Percentiles rank a stretch among this genome's conserved stretches.
Evolutionary conservation across 495 filamentous ascomycete genomes (phyloP).

Genomic region (Staphylotrichum longicolle): DNA sequence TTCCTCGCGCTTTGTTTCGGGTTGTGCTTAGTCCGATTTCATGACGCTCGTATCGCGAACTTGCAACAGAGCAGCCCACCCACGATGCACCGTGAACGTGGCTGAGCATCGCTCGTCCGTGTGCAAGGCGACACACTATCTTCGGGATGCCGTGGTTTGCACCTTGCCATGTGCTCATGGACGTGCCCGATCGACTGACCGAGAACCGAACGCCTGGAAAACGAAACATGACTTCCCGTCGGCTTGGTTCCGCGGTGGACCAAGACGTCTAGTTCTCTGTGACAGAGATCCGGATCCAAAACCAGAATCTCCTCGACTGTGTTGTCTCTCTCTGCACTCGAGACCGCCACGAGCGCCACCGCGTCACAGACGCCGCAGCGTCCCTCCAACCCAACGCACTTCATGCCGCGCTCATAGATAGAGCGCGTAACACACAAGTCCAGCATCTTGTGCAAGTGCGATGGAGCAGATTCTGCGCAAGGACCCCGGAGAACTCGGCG

Average conservation of each 20-base stretch:
- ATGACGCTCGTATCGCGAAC: slow-evolving; percentile 18
- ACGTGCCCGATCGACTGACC: not conserved
- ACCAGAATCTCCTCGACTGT: not conserved
- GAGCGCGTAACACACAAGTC: too few species aligned
- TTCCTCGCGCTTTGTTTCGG: slow-evolving; percentile 18
- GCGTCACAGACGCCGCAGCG: slow-evolving; percentile 3
- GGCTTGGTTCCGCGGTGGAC: not conserved
- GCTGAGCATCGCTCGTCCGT: slow-evolving; percentile 10
- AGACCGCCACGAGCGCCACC: slow-evolving; percentile 8
- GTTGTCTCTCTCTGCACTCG: not conserved
- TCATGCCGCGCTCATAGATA: too few species aligned
- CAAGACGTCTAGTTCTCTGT: too few species aligned
- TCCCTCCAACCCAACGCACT: too few species aligned
- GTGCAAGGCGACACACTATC: not conserved
- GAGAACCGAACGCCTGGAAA: not conserved
- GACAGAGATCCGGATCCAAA: too few species aligned
- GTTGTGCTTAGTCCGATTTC: slow-evolving; percentile 6
- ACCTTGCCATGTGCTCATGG: not conserved
- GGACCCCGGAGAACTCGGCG: not conserved
- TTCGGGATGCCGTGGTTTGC: too few species aligned
- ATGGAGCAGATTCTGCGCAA: not conserved
- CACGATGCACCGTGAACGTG: not conserved
- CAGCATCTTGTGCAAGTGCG: too few species aligned
- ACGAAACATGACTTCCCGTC: not conserved
- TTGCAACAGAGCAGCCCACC: slow-evolving; percentile 7